These are phyloP conservation scores for Barnettozyma salicaria DNA, from an alignment of 805 yeast genomes.

Conservation along the genomic window DNA sequence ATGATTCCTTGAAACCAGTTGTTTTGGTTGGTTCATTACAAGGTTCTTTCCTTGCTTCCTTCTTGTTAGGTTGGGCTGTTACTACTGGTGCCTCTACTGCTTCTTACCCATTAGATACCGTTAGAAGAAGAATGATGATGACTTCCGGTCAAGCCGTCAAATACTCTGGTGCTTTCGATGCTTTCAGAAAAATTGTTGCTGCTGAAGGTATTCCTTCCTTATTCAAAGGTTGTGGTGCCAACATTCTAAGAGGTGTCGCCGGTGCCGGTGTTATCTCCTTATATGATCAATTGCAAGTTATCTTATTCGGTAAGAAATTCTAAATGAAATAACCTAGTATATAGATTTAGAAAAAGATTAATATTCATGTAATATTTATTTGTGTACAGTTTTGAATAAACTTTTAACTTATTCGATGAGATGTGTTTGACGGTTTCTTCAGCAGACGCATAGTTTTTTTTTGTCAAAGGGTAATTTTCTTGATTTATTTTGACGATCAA, in stretches of 20 bases:
- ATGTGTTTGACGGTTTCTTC: no score
- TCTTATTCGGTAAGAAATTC: slow-evolving; percentile 95
- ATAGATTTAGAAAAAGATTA: slow-evolving; percentile 8
- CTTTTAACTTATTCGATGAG: neutral
- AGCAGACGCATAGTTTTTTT: no score
- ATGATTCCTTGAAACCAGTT: slow-evolving; percentile 94
- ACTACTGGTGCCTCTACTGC: slow-evolving; percentile 98
- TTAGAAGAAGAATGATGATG: slow-evolving; percentile 99
- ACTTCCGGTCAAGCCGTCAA: slow-evolving; percentile 98
- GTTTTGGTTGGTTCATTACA: slow-evolving; percentile 90
- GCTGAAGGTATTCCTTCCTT: slow-evolving; percentile 91
- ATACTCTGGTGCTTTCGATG: slow-evolving; percentile 92
- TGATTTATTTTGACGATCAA: no score
- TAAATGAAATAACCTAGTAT: slow-evolving; percentile 31
- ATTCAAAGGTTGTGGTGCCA: slow-evolving; percentile 99
- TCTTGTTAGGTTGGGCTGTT: slow-evolving; percentile 95
- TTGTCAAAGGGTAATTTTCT: no score
- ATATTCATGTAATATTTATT: slow-evolving; percentile 17
- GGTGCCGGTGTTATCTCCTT: slow-evolving; percentile 99
- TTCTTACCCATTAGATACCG: slow-evolving; percentile 98
- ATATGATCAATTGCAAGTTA: slow-evolving; percentile 94
- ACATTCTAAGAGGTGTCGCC: slow-evolving; percentile 99
- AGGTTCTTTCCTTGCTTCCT: slow-evolving; percentile 91
- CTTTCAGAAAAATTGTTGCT: slow-evolving; percentile 86
- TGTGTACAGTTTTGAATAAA: slow-evolving; percentile 4